These are phyloP conservation scores for Hypoxylon sp. DNA, from an alignment of 2,329 filamentous ascomycete genomes.

Conservation along the genomic window DNA sequence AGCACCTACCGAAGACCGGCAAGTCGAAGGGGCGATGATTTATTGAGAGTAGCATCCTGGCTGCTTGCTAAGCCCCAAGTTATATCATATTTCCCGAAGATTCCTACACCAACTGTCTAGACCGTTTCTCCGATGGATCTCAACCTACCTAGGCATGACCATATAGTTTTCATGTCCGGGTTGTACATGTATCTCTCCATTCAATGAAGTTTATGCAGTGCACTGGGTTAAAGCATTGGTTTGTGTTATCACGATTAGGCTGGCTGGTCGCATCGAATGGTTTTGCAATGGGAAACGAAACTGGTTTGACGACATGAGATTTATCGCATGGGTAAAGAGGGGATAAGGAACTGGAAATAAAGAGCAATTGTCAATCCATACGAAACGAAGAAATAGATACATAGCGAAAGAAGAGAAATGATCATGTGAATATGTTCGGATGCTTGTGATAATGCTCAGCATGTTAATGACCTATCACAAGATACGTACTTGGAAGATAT, in stretches of 20 bases:
- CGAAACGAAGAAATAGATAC: neutral
- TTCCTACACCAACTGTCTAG: neutral
- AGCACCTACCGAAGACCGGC: conserved; percentile 48
- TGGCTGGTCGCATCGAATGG: conserved; percentile 17
- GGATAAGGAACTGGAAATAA: neutral
- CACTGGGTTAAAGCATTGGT: neutral
- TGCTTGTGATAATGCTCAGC: neutral
- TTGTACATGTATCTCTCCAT: neutral
- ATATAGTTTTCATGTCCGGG: neutral
- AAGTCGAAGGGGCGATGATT: conserved; percentile 39
- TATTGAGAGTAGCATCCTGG: neutral
- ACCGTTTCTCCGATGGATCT: neutral
- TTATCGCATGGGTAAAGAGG: no score
- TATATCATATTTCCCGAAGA: conserved; percentile 8
- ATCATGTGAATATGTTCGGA: conserved; percentile 13
- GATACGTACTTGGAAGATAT: neutral
- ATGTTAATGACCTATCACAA: neutral
- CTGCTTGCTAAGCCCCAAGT: neutral
- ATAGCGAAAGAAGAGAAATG: neutral
- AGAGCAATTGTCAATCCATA: conserved; percentile 1
- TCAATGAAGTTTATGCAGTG: conserved; percentile 1
- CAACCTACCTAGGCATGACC: neutral
- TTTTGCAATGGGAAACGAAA: neutral
- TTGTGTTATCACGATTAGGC: conserved; percentile 1
- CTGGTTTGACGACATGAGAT: neutral